Percentiles rank a stretch among this genome's conserved stretches.
Conservation (phyloP, 2,329 filamentous ascomycete genomes). For the Hymenoscyphus occultus region DNA sequence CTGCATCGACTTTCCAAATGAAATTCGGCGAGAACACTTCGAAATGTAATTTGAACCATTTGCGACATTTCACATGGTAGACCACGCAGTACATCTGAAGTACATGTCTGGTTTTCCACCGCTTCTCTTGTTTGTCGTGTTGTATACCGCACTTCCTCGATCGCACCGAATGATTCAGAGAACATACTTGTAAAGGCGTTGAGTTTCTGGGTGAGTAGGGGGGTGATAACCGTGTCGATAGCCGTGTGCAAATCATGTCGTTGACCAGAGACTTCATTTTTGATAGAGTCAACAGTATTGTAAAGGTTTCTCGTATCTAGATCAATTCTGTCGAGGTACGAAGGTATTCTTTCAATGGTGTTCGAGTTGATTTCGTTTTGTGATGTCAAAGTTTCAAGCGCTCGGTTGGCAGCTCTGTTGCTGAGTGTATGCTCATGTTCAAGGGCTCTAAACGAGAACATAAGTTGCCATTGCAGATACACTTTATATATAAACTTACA, state of each 20-base stretch:
- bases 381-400: background rate
- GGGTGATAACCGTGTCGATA: background rate
- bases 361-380: background rate
- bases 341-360: background rate
- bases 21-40: background rate
- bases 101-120: background rate
- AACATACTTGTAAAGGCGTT: slow-evolving; percentile 1
- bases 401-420: background rate
- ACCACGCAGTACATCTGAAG: background rate
- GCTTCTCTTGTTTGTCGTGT: background rate
- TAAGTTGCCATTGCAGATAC: background rate
- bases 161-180: background rate
- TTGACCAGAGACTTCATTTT: background rate
- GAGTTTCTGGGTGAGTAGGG: background rate
- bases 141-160: background rate
- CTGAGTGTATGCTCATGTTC: background rate
- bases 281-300: background rate
- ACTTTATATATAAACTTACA: background rate
- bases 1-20: background rate
- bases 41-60: background rate
- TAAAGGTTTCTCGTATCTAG: background rate
- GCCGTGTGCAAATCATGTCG: background rate
- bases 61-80: background rate
- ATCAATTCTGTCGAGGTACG: background rate
- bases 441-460: background rate